Evolutionary conservation across 306 rosid species (phyloP).

Genomic region (Lagenaria siceraria): DNA sequence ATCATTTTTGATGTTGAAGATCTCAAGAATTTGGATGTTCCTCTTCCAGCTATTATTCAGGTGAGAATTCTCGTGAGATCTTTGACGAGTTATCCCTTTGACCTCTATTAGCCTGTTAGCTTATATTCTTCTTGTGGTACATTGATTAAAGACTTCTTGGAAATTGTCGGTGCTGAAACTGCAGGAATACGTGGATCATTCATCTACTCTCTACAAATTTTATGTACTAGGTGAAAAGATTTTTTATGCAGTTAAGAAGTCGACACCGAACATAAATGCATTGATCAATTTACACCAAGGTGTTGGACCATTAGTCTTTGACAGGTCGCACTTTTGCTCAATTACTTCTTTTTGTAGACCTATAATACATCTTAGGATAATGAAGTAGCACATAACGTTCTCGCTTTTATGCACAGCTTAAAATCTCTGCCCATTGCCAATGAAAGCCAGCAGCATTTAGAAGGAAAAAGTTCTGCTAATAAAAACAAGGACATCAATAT

Average conservation of each 20-base stretch:
- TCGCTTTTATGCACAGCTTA: slow-evolving; percentile 23
- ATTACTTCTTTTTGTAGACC: background rate
- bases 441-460: slow-evolving; percentile 17
- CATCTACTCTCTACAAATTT: slow-evolving; percentile 71
- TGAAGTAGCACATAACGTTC: background rate
- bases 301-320: slow-evolving; percentile 59
- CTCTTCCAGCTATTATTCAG: slow-evolving; percentile 84
- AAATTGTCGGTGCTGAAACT: slow-evolving; percentile 1
- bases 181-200: slow-evolving; percentile 91
- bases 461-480: slow-evolving; percentile 9
- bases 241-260: slow-evolving; percentile 76
- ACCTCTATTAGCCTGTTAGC: background rate
- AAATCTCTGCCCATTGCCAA: slow-evolving; percentile 53
- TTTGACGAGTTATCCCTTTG: background rate
- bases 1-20: slow-evolving; percentile 59
- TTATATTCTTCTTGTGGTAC: background rate
- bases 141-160: background rate
- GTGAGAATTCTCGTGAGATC: slow-evolving; percentile 15
- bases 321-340: slow-evolving; percentile 25
- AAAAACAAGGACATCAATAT: slow-evolving; percentile 33
- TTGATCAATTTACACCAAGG: slow-evolving; percentile 31
- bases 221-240: slow-evolving; percentile 66
- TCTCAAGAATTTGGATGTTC: slow-evolving; percentile 55
- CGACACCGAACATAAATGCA: slow-evolving; percentile 55
- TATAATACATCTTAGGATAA: background rate